Conservation (phyloP, 75 land plant species). For the Picea glauca region DNA sequence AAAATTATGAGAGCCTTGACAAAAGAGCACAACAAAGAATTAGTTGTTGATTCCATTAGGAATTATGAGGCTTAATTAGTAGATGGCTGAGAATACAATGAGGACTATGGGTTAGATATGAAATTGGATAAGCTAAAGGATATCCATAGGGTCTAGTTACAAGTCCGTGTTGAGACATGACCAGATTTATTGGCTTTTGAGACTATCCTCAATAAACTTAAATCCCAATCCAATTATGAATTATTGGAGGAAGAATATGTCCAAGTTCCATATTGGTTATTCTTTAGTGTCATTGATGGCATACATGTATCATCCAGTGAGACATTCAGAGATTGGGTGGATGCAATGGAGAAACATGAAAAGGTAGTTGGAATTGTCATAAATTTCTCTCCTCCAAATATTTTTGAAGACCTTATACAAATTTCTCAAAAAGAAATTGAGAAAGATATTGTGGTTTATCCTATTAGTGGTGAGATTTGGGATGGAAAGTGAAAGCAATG, state of each 20-base stretch:
- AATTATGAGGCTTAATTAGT: too few species aligned
- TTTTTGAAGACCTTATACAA: constrained; percentile 49
- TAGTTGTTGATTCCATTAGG: too few species aligned
- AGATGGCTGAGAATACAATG: too few species aligned
- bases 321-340: constrained; percentile 64
- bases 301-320: constrained; percentile 73
- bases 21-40: too few species aligned
- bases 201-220: too few species aligned
- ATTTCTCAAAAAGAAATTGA: constrained; percentile 47
- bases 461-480: constrained; percentile 90
- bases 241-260: constrained; percentile 76
- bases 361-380: constrained; percentile 76
- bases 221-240: too few species aligned
- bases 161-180: too few species aligned
- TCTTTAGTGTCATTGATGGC: constrained; percentile 85
- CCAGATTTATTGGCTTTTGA: too few species aligned
- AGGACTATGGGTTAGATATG: too few species aligned
- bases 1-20: too few species aligned
- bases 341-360: constrained; percentile 48
- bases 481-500: constrained; percentile 64
- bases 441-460: constrained; percentile 76
- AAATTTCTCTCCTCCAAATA: constrained; percentile 88
- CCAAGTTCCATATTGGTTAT: constrained; percentile 77
- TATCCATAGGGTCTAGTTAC: too few species aligned
- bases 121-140: too few species aligned